A percentile compares a stretch with the other conserved stretches of the same genome.
phyloP scores from a whole-genome alignment of 306 rosid species.

The Ormosia emarginata region DNA sequence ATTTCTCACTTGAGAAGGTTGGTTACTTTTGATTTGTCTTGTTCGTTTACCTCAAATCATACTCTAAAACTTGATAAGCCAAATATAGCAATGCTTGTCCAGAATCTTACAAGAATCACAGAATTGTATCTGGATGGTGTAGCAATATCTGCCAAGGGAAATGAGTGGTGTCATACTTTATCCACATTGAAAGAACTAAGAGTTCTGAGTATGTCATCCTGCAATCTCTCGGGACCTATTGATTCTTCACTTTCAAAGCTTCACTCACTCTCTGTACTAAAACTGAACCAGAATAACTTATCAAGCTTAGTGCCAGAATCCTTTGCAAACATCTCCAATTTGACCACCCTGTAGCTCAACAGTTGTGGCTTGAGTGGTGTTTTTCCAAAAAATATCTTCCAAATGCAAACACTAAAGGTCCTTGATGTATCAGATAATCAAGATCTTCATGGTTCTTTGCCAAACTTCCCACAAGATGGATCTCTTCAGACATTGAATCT shows the following conservation, averaged over 20 bases:
- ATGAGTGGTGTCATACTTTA: conserved; percentile 40
- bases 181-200: neutral
- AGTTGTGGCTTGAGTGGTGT: conserved; percentile 7
- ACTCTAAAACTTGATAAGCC: neutral
- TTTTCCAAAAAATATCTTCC: conserved; percentile 32
- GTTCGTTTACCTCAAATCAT: neutral
- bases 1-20: conserved; percentile 29
- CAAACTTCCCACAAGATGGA: conserved; percentile 22
- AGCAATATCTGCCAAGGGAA: conserved; percentile 18
- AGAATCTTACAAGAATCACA: conserved; percentile 28
- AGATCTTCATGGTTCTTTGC: conserved; percentile 28
- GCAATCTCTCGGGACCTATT: conserved; percentile 40
- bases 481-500: neutral
- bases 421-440: conserved; percentile 29
- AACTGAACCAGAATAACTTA: conserved; percentile 10
- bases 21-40: conserved; percentile 35
- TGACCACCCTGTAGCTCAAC: neutral
- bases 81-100: conserved; percentile 2
- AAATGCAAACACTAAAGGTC: conserved; percentile 15
- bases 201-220: conserved; percentile 34
- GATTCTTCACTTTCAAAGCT: conserved; percentile 30
- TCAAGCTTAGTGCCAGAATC: conserved; percentile 25
- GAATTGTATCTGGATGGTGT: conserved; percentile 50
- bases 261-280: neutral
- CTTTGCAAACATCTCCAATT: conserved; percentile 20